A percentile compares a stretch with the other conserved stretches of the same genome.
Conservation (phyloP, 768 basidiomycete species). For the Coprinopsis sp. region DNA sequence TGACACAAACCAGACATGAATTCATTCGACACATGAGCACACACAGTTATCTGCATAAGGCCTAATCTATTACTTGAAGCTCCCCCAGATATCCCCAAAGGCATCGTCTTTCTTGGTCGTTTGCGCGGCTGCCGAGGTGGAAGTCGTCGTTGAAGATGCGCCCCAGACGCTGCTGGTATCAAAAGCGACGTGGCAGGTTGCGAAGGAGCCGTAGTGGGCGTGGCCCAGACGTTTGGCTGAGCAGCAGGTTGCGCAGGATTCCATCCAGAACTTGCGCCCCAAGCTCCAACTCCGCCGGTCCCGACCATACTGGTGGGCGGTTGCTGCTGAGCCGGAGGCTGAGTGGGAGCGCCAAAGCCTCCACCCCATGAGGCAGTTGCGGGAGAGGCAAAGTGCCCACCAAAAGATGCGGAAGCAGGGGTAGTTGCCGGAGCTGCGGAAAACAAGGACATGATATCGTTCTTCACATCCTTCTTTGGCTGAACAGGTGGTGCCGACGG, state of each 20-base stretch:
- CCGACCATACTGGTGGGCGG: conserved; percentile 51
- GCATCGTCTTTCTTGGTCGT: conserved; percentile 63
- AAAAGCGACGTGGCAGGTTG: conserved; percentile 36
- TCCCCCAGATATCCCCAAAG: conserved; percentile 82
- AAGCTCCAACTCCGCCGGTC: conserved; percentile 47
- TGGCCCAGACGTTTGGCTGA: not conserved
- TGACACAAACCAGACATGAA: no score
- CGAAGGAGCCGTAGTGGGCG: conserved; percentile 17
- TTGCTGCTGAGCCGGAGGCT: conserved; percentile 22
- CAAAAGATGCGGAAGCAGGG: conserved; percentile 25
- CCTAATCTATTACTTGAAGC: conserved; percentile 68
- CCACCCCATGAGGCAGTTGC: conserved; percentile 17
- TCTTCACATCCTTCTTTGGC: conserved; percentile 69
- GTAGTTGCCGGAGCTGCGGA: conserved; percentile 40
- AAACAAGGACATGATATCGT: conserved; percentile 84
- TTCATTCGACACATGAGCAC: not conserved
- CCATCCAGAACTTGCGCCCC: conserved; percentile 72
- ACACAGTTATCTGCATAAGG: conserved; percentile 1
- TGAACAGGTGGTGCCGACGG: conserved; percentile 24
- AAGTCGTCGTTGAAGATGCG: conserved; percentile 14
- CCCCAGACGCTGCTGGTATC: conserved; percentile 64
- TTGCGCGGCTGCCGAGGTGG: not conserved
- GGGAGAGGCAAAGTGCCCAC: conserved; percentile 32
- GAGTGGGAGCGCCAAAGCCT: conserved; percentile 26
- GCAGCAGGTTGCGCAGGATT: conserved; percentile 23